These are phyloP conservation scores for Chaetothyriales sp. DNA, from an alignment of 2,329 filamentous ascomycete species.

Conservation along the genomic window DNA sequence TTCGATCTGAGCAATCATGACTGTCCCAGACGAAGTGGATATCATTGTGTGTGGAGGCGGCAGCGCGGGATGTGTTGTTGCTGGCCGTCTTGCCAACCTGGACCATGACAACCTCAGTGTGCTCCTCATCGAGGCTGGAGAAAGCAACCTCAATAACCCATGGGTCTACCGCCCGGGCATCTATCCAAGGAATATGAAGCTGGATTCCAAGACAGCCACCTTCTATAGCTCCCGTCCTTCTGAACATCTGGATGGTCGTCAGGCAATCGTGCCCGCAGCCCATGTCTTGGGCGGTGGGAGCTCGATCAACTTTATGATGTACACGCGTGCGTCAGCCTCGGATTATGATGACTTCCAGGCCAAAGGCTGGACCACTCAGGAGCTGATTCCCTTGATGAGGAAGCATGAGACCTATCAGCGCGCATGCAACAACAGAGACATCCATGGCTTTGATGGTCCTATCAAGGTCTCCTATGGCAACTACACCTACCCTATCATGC, in stretches of 20 bases:
- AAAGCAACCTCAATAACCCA: conserved; percentile 62
- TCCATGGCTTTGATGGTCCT: conserved; percentile 64
- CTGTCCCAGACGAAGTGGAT: conserved; percentile 61
- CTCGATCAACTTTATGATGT: conserved; percentile 62
- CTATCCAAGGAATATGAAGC: conserved; percentile 63
- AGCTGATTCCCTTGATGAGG: conserved; percentile 60
- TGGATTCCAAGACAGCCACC: conserved; percentile 62
- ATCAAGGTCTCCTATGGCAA: conserved; percentile 74
- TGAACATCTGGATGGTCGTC: conserved; percentile 54
- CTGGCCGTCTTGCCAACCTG: conserved; percentile 49
- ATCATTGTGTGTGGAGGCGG: conserved; percentile 67
- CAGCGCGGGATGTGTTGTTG: conserved; percentile 35
- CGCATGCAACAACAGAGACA: conserved; percentile 42
- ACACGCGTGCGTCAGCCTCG: conserved; percentile 4
- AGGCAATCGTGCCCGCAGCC: conserved; percentile 59
- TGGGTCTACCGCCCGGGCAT: conserved; percentile 62
- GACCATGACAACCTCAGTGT: conserved; percentile 55
- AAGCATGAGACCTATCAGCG: conserved; percentile 69
- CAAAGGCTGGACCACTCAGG: conserved; percentile 64
- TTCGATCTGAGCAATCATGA: conserved; percentile 28
- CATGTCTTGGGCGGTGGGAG: conserved; percentile 58
- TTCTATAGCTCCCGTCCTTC: conserved; percentile 68
- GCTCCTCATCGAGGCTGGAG: conserved; percentile 54
- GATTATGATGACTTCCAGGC: conserved; percentile 61
- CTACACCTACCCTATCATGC: conserved; percentile 67